These are phyloP conservation scores for Sonneratia caseolaris DNA, from an alignment of 345 rosid genomes.

Conservation along the genomic window DNA sequence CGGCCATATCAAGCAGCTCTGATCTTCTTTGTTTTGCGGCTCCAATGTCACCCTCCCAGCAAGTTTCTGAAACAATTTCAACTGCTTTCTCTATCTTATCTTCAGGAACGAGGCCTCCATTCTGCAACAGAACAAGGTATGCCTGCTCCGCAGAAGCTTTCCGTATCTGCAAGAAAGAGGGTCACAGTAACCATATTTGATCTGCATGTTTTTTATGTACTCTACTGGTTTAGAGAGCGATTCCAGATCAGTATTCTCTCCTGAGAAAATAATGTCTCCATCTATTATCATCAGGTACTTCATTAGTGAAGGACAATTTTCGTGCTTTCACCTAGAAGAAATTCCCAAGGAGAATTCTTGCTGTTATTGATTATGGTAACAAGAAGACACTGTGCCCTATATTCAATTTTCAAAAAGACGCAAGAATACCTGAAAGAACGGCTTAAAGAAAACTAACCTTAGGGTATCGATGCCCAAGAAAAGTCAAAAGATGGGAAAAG, in stretches of 20 bases:
- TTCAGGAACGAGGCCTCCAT: constrained; percentile 42
- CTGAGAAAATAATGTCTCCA: too few species aligned
- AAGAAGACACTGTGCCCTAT: background rate
- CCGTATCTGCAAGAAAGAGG: constrained; percentile 47
- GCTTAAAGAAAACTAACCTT: constrained; percentile 33
- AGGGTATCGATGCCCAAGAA: constrained; percentile 74
- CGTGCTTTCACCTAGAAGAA: background rate
- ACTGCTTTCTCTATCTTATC: constrained; percentile 49
- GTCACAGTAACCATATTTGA: background rate
- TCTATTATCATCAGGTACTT: background rate
- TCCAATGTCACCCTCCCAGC: constrained; percentile 74
- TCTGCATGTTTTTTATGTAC: background rate
- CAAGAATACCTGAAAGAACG: background rate
- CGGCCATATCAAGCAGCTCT: constrained; percentile 49
- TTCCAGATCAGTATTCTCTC: background rate
- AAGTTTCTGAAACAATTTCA: constrained; percentile 52
- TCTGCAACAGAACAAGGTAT: constrained; percentile 64
- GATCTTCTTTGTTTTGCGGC: constrained; percentile 33
- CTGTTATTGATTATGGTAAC: background rate
- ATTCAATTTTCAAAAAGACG: background rate
- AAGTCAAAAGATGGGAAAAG: constrained; percentile 50
- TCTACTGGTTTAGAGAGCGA: background rate
- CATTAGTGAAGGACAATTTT: background rate
- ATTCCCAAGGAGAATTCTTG: background rate
- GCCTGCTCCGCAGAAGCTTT: constrained; percentile 68